phyloP scores from a whole-genome alignment of 2,329 filamentous ascomycete species.

The Trichoderma polysporum region DNA sequence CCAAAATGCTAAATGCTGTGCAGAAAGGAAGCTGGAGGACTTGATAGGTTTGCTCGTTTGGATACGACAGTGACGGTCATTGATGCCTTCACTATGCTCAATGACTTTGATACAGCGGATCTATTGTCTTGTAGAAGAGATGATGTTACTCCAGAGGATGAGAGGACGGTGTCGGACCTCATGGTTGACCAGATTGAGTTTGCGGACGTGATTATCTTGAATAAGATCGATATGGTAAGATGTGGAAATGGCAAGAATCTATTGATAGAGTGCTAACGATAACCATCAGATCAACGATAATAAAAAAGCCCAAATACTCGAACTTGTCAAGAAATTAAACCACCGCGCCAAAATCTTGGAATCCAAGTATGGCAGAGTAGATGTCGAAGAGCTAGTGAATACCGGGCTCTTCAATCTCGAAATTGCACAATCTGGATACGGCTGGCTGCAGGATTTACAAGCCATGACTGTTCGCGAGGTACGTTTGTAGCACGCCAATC shows the following conservation, averaged over 20 bases:
- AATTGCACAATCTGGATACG: slow-evolving; percentile 62
- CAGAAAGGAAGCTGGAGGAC: slow-evolving; percentile 56
- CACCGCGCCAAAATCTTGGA: slow-evolving; percentile 65
- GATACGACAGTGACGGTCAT: slow-evolving; percentile 73
- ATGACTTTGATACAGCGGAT: slow-evolving; percentile 70
- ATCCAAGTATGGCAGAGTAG: slow-evolving; percentile 57
- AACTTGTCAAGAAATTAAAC: slow-evolving; percentile 62
- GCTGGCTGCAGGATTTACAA: slow-evolving; percentile 69
- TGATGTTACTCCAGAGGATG: slow-evolving; percentile 65
- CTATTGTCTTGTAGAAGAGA: slow-evolving; percentile 63
- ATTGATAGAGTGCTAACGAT: not conserved
- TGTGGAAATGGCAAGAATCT: not conserved
- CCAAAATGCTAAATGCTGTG: not conserved
- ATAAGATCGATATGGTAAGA: slow-evolving; percentile 65
- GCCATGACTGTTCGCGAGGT: slow-evolving; percentile 64
- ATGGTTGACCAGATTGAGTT: slow-evolving; percentile 80
- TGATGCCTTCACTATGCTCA: slow-evolving; percentile 70
- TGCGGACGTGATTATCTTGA: slow-evolving; percentile 69
- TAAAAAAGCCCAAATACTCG: slow-evolving; percentile 47
- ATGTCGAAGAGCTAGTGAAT: slow-evolving; percentile 63
- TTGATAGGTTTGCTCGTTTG: slow-evolving; percentile 64
- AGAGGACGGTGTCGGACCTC: slow-evolving; percentile 70
- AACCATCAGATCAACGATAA: slow-evolving; percentile 39
- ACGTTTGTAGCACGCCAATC: not conserved
- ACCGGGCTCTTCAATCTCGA: slow-evolving; percentile 66